Evolutionary conservation across 2,329 filamentous ascomycete genomes (phyloP), one percentile per base, ranked within the genome.

Genomic region (Ascocoryne sarcoides): DNA sequence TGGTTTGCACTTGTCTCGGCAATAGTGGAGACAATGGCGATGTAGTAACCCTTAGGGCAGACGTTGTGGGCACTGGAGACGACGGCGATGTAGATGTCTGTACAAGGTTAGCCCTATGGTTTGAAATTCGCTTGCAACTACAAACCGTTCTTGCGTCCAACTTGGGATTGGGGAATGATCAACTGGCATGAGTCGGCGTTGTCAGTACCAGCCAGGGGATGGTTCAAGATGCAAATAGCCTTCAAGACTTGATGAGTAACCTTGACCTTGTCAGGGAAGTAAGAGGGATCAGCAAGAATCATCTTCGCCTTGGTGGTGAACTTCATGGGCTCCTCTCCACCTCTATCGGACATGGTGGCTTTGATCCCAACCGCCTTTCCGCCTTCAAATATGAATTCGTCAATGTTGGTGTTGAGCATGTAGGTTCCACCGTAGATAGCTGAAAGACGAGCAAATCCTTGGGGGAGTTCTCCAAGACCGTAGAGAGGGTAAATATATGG

Each of bases 401-500:
- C 84, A 41, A 98, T 76, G 53, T 80, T 79, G 54, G 92, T 94
- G 73, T 96, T 96, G 59, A 98, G 82, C 89, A 98, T 98, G 70
- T 98, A 98, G 37, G 92, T 98, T 55, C 92, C 92, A 51, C 92
- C 92, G 62, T 98, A 96, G 66, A 98, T 96, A 63, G 92, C 92
- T 30, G 89, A 95, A 40, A 98, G 77, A 64, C 92, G 89, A 49
- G 92, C 92, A 59, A 98, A 98, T 45, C 90, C 90, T 68, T 98
- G 92, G 26, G 92, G 93, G 42, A 98, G 82, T 70, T 98, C 92
- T 62, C 85, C 92, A 36, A 98, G 79, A 47, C 92, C 92, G 69
- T 98, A 98, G 21, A 96, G 80, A 36, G 92, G 93, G 73, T 98
- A 98, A 70, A 98, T 96, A 72, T 96, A 98, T 33, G 92, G 93